Percentiles rank a stretch among this genome's conserved stretches.
phyloP scores from a whole-genome alignment of 805 yeast species.

The Wickerhamiella shivajii region DNA sequence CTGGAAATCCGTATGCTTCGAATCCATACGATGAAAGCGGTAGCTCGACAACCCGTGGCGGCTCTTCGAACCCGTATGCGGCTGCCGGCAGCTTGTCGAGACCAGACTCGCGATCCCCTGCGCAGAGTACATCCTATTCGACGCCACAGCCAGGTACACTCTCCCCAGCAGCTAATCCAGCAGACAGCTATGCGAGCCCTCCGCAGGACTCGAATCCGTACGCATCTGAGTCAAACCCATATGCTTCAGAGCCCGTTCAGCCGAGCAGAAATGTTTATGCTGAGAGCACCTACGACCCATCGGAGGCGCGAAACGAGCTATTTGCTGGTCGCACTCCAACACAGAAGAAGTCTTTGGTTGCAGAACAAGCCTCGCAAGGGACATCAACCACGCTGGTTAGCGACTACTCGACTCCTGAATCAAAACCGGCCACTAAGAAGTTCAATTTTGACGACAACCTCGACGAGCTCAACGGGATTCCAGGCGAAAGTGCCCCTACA shows the following conservation, averaged over 20 bases:
- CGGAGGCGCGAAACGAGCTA: constrained; percentile 19
- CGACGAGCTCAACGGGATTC: no score
- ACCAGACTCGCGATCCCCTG: not conserved
- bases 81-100: constrained; percentile 3
- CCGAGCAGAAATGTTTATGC: no score
- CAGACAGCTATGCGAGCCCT: no score
- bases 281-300: constrained; percentile 2
- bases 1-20: constrained; percentile 1
- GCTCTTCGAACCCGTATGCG: constrained; percentile 13
- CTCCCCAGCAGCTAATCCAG: no score
- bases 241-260: no score
- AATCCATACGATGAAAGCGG: constrained; percentile 5
- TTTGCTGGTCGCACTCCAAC: constrained; percentile 16
- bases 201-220: constrained; percentile 9
- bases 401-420: not conserved
- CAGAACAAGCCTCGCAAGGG: no score
- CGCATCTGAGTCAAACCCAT: constrained; percentile 6
- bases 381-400: constrained; percentile 3
- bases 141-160: not conserved
- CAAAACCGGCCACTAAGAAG: constrained; percentile 3
- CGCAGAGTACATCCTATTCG: not conserved
- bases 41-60: not conserved
- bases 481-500: no score
- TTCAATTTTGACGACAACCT: not conserved
- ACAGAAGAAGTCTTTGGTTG: no score